Evolutionary conservation across 805 yeast species (phyloP).

Genomic region (Ogataea chonburiensis): DNA sequence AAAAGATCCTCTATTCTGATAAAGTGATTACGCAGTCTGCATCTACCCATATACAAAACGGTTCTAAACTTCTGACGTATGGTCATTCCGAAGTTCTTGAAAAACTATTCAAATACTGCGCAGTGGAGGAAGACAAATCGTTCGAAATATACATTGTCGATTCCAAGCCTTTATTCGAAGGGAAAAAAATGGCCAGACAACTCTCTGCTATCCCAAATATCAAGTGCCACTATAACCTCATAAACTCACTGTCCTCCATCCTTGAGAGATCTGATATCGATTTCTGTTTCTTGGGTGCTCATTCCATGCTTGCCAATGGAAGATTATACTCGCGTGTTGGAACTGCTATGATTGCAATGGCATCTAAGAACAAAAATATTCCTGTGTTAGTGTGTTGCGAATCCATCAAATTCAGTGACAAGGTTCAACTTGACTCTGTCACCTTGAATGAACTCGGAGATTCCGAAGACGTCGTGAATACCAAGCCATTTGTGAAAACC

Average conservation of each 20-base stretch:
- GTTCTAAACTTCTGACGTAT: slow-evolving; percentile 78
- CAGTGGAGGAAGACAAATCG: slow-evolving; percentile 53
- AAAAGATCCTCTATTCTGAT: slow-evolving; percentile 81
- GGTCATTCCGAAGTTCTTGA: slow-evolving; percentile 85
- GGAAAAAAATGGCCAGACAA: slow-evolving; percentile 68
- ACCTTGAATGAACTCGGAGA: slow-evolving; percentile 90
- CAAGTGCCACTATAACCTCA: slow-evolving; percentile 72
- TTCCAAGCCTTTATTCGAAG: slow-evolving; percentile 92
- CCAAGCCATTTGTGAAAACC: slow-evolving; percentile 55
- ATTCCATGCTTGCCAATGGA: slow-evolving; percentile 95
- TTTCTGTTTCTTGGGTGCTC: slow-evolving; percentile 92
- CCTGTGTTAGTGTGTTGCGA: slow-evolving; percentile 97
- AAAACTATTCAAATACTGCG: slow-evolving; percentile 69
- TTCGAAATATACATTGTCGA: slow-evolving; percentile 87
- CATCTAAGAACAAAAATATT: slow-evolving; percentile 80
- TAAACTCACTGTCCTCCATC: slow-evolving; percentile 76
- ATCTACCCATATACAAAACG: slow-evolving; percentile 68
- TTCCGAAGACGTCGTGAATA: slow-evolving; percentile 62
- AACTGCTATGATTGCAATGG: slow-evolving; percentile 89
- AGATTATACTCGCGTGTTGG: slow-evolving; percentile 92
- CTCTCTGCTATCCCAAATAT: slow-evolving; percentile 60
- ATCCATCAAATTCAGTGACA: slow-evolving; percentile 88
- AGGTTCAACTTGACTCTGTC: slow-evolving; percentile 95
- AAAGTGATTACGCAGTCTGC: slow-evolving; percentile 81
- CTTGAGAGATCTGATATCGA: slow-evolving; percentile 72